Percentiles rank a stretch among this genome's conserved stretches.
Conservation (phyloP, 192 early-diverging fungal genomes). For the Umbelopsis vinacea region DNA sequence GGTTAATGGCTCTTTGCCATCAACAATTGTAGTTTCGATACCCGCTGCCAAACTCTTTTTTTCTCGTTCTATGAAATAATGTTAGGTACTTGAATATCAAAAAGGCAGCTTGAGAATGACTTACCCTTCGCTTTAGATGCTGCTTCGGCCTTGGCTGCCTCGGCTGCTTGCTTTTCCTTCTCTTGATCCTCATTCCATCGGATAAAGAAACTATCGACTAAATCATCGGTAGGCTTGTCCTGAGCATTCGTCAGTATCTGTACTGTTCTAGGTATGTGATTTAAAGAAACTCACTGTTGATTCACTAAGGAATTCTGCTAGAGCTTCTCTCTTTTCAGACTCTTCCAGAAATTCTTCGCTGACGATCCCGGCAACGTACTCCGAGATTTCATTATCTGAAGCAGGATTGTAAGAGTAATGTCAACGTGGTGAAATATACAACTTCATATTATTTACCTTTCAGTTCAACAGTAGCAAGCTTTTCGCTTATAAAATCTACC, state of each 20-base stretch:
- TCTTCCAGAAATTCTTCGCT: constrained; percentile 66
- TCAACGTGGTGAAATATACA: background rate
- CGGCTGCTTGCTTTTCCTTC: constrained; percentile 40
- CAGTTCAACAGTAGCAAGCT: constrained; percentile 30
- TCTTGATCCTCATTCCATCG: constrained; percentile 48
- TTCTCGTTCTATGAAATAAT: constrained; percentile 7
- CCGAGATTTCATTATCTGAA: constrained; percentile 44
- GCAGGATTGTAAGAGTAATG: no score
- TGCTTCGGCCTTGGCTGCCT: constrained; percentile 37
- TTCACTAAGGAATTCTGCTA: constrained; percentile 71
- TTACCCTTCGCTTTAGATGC: constrained; percentile 21
- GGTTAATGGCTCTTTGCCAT: background rate
- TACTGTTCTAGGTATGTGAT: background rate
- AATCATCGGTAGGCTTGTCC: constrained; percentile 49
- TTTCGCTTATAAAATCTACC: constrained; percentile 30
- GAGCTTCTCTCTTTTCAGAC: constrained; percentile 68
- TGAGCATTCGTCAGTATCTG: background rate
- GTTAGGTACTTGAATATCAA: background rate
- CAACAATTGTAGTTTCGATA: background rate
- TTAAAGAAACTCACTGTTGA: constrained; percentile 41
- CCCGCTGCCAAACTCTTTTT: constrained; percentile 12
- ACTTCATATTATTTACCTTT: constrained; percentile 20
- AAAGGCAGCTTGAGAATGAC: background rate
- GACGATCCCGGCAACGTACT: constrained; percentile 71
- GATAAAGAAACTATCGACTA: constrained; percentile 50